Base-by-base conservation (phyloP, 805 yeast species). In the Wickerhamiella parazyma region DNA sequence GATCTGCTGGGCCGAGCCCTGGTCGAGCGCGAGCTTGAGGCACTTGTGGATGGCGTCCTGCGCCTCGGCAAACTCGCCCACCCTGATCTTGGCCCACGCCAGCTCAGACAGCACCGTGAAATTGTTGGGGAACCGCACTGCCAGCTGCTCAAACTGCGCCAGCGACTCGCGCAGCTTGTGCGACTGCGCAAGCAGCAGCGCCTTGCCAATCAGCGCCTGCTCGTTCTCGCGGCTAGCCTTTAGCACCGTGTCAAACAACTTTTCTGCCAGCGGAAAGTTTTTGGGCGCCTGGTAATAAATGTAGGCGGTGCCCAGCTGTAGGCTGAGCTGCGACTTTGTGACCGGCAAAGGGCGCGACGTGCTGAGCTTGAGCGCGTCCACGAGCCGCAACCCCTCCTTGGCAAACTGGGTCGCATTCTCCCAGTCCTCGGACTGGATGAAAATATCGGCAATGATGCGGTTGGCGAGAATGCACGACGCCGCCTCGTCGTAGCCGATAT, bases 281-380 rank as follows among this genome's bases (percentile, higher is more conserved):
- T 85, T 85, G 9, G 97, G 98, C 0, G 96, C 81, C 58, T 89
- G 95, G 55, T 78, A 72, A 55, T 83, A 80, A 0, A 94, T 82
- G 55, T 86, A 83, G 1, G 80, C 70, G 0, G 77, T 72, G 0
- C 91, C 97, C 44, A 83, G 66, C 19, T 73, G 67, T 29, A 85
- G 69, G 7, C 80, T 66, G 18, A 83, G 62, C 41, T 76, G 80
- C 41, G 68, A 69, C 50, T 69, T 73, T 1, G 86, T 68, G 48
- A 75, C 63, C 0, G 58, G 56, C 33, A 83, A 64, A 8, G 60
- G 55, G 6, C 70, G 62, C 0, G 78, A 77, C 3, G 73, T 62
- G 7, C 62, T 58, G 39, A 70, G 58, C 16, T 69, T 68, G 4
- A 69, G 51, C 14, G 66, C 19, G 2, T 48, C 33, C 4, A 53